phyloP scores from a whole-genome alignment of 2,329 filamentous ascomycete species.

The Microdochium nivale region DNA sequence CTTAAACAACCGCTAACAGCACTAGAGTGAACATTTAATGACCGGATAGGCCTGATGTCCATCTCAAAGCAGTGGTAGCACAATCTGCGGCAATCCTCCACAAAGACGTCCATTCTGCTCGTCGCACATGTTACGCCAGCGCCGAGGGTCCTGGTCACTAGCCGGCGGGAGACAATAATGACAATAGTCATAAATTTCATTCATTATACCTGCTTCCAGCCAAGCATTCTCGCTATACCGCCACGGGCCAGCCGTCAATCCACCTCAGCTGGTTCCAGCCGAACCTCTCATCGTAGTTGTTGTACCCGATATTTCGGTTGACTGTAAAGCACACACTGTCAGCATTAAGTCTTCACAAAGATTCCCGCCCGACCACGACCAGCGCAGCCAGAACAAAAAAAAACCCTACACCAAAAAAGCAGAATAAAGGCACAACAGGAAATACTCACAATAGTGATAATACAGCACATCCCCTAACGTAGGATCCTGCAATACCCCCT shows the following conservation, averaged over 20 bases:
- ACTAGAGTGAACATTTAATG: too few species aligned
- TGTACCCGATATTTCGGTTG: constrained; percentile 22
- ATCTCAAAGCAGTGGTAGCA: too few species aligned
- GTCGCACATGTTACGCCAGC: too few species aligned
- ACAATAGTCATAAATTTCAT: too few species aligned
- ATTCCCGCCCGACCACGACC: background rate
- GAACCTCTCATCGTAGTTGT: constrained; percentile 35
- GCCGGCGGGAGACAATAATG: too few species aligned
- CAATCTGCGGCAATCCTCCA: too few species aligned
- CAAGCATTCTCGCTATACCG: background rate
- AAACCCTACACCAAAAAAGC: background rate
- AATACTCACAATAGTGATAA: constrained; percentile 46
- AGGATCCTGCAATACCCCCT: constrained; percentile 46
- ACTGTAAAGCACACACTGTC: constrained; percentile 20
- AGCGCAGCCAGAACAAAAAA: background rate
- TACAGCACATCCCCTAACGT: constrained; percentile 46
- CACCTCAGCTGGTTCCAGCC: constrained; percentile 42
- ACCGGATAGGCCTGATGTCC: too few species aligned
- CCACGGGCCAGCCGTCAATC: constrained; percentile 37
- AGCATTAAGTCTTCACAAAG: background rate
- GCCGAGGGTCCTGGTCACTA: too few species aligned
- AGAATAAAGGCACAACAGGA: too few species aligned
- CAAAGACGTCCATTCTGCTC: too few species aligned
- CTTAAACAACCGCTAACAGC: too few species aligned
- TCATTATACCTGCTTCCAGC: too few species aligned